phyloP scores from a whole-genome alignment of 1,284 basidiomycete species.

The Dichomitus squalens region DNA sequence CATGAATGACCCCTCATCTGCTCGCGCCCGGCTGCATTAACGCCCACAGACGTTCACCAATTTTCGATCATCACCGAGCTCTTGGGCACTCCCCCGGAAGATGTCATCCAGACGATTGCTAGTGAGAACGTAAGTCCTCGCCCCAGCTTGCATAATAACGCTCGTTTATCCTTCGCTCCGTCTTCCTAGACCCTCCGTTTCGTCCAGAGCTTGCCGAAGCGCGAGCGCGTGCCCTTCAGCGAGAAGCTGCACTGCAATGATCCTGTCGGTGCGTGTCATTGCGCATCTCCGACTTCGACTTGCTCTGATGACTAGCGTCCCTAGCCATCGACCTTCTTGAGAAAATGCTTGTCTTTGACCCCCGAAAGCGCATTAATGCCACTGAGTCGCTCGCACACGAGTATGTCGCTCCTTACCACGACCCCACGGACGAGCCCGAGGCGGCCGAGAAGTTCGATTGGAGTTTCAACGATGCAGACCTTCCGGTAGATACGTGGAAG shows the following conservation, averaged over 20 bases:
- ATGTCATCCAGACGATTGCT: slow-evolving; percentile 98
- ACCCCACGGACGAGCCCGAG: slow-evolving; percentile 96
- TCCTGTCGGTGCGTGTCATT: slow-evolving; percentile 64
- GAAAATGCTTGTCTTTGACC: slow-evolving; percentile 99
- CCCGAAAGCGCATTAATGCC: slow-evolving; percentile 94
- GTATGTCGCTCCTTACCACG: slow-evolving; percentile 97
- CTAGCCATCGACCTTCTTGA: slow-evolving; percentile 94
- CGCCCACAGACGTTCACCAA: slow-evolving; percentile 98
- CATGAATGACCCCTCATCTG: slow-evolving; percentile 10
- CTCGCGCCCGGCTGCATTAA: no score
- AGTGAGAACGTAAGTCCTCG: slow-evolving; percentile 85
- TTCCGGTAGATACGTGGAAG: slow-evolving; percentile 99
- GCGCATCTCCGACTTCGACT: background rate
- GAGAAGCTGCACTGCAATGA: slow-evolving; percentile 93
- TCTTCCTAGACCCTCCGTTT: slow-evolving; percentile 90
- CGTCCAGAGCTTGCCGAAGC: slow-evolving; percentile 96
- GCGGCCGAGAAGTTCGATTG: slow-evolving; percentile 97
- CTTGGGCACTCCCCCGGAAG: slow-evolving; percentile 96
- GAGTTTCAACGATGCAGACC: slow-evolving; percentile 99
- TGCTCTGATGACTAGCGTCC: slow-evolving; percentile 11
- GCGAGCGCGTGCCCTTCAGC: slow-evolving; percentile 92
- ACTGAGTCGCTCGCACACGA: slow-evolving; percentile 90
- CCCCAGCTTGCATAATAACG: background rate
- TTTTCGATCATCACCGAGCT: slow-evolving; percentile 99
- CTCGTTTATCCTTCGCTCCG: background rate